phyloP scores from a whole-genome alignment of 148 eudicot species.

The Cornus controversa region DNA sequence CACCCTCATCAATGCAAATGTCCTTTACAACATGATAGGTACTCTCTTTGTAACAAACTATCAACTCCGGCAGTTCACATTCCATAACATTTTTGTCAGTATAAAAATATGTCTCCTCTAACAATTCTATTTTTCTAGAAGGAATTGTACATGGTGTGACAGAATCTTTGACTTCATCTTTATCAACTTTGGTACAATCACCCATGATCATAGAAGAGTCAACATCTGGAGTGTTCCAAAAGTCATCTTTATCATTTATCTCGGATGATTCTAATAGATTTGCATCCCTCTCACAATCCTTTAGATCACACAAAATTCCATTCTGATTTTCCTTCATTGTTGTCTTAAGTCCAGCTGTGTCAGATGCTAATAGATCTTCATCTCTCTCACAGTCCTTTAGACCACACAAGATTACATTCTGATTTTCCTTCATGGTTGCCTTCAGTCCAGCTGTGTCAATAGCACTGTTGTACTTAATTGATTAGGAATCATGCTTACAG shows the following conservation, averaged over 20 bases:
- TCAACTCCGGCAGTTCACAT: slow-evolving; percentile 59
- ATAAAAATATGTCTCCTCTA: slow-evolving; percentile 41
- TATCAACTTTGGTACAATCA: slow-evolving; percentile 18
- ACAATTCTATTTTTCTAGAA: slow-evolving; percentile 17
- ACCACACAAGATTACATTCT: slow-evolving; percentile 31
- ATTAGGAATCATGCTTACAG: slow-evolving; percentile 20
- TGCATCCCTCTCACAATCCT: slow-evolving; percentile 35
- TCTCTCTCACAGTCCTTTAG: slow-evolving; percentile 35
- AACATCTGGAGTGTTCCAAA: slow-evolving; percentile 1
- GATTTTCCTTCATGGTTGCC: slow-evolving; percentile 38
- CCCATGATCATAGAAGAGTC: slow-evolving; percentile 14
- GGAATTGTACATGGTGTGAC: slow-evolving; percentile 11
- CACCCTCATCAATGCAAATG: slow-evolving; percentile 78
- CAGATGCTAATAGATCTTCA: slow-evolving; percentile 35
- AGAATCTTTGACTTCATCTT: slow-evolving; percentile 17
- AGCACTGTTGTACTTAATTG: slow-evolving; percentile 21
- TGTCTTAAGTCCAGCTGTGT: slow-evolving; percentile 24
- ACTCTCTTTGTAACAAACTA: slow-evolving; percentile 61
- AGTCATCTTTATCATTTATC: slow-evolving; percentile 15
- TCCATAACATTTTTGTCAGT: slow-evolving; percentile 66
- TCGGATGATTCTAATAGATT: slow-evolving; percentile 40
- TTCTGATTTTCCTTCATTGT: slow-evolving; percentile 40
- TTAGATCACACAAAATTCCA: slow-evolving; percentile 31
- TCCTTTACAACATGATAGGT: slow-evolving; percentile 61
- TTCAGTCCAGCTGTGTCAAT: slow-evolving; percentile 28